Evolutionary conservation across 805 yeast genomes (phyloP).

Genomic region (Hanseniaspora hatyaiensis): DNA sequence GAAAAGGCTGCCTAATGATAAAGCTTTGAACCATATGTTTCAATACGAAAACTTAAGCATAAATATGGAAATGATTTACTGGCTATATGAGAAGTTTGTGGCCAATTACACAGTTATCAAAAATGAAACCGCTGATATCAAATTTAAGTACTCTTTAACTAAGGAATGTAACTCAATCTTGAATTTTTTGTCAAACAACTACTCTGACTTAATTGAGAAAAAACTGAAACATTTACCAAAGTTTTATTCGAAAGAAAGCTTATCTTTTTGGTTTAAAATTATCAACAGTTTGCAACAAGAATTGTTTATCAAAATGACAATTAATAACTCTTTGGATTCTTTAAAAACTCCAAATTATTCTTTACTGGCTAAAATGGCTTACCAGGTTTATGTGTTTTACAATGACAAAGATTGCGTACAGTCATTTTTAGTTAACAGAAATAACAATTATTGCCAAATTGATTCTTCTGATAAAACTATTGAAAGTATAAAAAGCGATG

Average conservation of each 20-base stretch:
- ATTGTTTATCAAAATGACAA: slow-evolving; percentile 9
- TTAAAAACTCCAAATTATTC: slow-evolving; percentile 1
- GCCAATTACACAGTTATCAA: neutral
- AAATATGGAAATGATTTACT: slow-evolving; percentile 13
- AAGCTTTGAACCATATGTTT: slow-evolving; percentile 3
- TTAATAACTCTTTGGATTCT: neutral
- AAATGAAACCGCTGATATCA: neutral
- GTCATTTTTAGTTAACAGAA: neutral
- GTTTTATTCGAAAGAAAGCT: neutral
- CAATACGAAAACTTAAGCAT: slow-evolving; percentile 6
- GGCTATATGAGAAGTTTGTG: slow-evolving; percentile 7
- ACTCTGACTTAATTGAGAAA: neutral
- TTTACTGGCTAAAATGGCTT: slow-evolving; percentile 13
- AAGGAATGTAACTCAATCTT: slow-evolving; percentile 11
- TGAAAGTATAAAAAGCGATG: neutral
- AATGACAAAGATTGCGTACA: neutral
- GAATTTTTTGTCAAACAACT: neutral
- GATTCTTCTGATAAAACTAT: neutral
- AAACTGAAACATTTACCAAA: slow-evolving; percentile 10
- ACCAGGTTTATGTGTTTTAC: slow-evolving; percentile 9
- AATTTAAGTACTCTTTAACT: neutral
- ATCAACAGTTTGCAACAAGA: slow-evolving; percentile 10
- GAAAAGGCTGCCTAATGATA: slow-evolving; percentile 6
- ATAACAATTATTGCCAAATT: slow-evolving; percentile 1
- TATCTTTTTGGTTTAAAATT: slow-evolving; percentile 2